Percentiles rank a stretch among this genome's conserved stretches.
phyloP scores from a whole-genome alignment of 2,329 filamentous ascomycete genomes.

The Hymenoscyphus infarciens region DNA sequence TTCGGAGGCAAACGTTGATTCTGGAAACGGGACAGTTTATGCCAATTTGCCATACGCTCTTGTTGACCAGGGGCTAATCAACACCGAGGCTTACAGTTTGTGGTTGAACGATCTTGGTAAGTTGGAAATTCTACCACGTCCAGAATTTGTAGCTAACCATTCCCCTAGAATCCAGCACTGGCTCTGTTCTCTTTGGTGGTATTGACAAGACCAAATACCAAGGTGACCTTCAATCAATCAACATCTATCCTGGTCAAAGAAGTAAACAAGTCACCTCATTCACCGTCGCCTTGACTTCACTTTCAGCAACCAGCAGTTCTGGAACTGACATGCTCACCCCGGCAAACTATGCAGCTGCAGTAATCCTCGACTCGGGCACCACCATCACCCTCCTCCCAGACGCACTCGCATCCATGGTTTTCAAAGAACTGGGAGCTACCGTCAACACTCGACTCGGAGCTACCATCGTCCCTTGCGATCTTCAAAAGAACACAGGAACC shows the following conservation, averaged over 20 bases:
- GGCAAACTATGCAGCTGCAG: conserved; percentile 40
- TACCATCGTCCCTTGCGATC: conserved; percentile 48
- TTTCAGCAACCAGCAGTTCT: conserved; percentile 31
- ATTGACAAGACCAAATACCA: conserved; percentile 45
- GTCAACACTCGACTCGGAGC: conserved; percentile 42
- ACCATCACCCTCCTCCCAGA: conserved; percentile 64
- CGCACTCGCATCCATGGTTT: conserved; percentile 46
- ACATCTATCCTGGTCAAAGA: conserved; percentile 28
- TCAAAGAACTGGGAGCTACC: conserved; percentile 44
- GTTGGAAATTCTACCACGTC: conserved; percentile 7
- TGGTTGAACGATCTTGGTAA: conserved; percentile 38
- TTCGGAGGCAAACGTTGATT: conserved; percentile 44
- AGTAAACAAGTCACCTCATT: conserved; percentile 28
- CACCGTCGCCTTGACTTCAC: conserved; percentile 35
- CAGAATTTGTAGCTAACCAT: not conserved
- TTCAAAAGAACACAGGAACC: conserved; percentile 38
- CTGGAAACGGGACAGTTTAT: conserved; percentile 42
- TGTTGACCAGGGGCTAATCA: conserved; percentile 41
- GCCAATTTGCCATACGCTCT: conserved; percentile 35
- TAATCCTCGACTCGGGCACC: conserved; percentile 64
- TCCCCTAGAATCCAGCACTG: conserved; percentile 31
- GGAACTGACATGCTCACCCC: conserved; percentile 40
- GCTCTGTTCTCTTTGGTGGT: conserved; percentile 44
- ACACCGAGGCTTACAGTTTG: conserved; percentile 41
- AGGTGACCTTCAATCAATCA: conserved; percentile 37